Base-by-base conservation (phyloP, 139 green algal genomes). In the Chlamydomonas eustigma region DNA sequence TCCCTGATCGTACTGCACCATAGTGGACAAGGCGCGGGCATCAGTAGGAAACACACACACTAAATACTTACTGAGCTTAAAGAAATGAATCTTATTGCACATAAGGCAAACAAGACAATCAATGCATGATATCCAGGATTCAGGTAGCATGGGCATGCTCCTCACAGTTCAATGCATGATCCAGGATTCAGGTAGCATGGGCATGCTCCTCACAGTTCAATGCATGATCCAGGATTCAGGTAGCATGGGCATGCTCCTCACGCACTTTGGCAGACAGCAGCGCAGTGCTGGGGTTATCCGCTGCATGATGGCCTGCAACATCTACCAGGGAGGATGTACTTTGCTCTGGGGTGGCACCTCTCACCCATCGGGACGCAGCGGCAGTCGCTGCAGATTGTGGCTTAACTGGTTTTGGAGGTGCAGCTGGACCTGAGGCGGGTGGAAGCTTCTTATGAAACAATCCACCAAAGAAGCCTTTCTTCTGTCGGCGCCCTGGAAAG, bases 401-500 rank as follows among this genome's bases (percentile, higher is more conserved):
- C 44, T 28, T 8, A 31, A 28, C n/a, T 8, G 8, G 6, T 28
- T 68, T 68, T 25, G 52, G 52, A 4, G 52, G n/a, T 8, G 52
- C 32, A 28, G 12, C 22, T 12, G 44, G 12, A 58, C 12, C 44
- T 8, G 52, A 25, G 12, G 52, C 52, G 18, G 52, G 12, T 25
- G 52, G 52, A 4, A 35, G 12, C 52, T 68, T 22, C 52, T 31
- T 22, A 6, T 31, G 6, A 25, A 25, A 6, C 12, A 68, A 68
- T 25, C 52, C 18, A 28, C 52, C 34, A 28, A 68, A 68, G 12
- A 22, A 68, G 52, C 52, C 52, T 28, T 68, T 68, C 52, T 68
- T 68, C 52, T 68, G 44, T 33, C 18, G 32, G 52, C 52, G 12
- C 52, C 22, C 12, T 68, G 52, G 12, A 58, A n/a, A n/a, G 52